Evolutionary conservation across 177 flowering plant genomes (phyloP).

Genomic region (Vitis hybrid): DNA sequence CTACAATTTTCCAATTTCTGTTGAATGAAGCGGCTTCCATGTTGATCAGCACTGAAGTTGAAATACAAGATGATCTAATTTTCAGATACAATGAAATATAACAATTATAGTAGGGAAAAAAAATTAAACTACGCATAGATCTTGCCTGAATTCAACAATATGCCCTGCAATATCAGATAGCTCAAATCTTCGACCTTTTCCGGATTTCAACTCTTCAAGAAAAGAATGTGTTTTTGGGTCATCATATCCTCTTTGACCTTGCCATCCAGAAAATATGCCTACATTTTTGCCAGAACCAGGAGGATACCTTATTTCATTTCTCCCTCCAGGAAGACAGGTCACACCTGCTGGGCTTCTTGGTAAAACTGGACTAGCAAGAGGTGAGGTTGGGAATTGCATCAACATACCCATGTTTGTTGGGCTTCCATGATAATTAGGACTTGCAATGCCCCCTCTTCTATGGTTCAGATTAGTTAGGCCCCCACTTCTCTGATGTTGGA

Average conservation of each 20-base stretch:
- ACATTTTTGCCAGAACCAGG: slow-evolving; percentile 39
- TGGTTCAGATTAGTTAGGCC: slow-evolving; percentile 27
- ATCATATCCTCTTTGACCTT: slow-evolving; percentile 60
- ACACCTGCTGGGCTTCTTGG: slow-evolving; percentile 61
- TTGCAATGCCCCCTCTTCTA: slow-evolving; percentile 35
- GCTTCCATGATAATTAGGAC: slow-evolving; percentile 49
- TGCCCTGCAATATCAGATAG: slow-evolving; percentile 80
- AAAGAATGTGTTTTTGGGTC: slow-evolving; percentile 57
- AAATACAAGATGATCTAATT: slow-evolving; percentile 7
- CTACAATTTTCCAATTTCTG: slow-evolving; percentile 84
- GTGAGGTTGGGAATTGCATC: slow-evolving; percentile 57
- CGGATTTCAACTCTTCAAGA: slow-evolving; percentile 84
- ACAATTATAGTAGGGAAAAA: background rate
- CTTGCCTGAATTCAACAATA: slow-evolving; percentile 82
- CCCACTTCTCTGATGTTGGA: slow-evolving; percentile 18
- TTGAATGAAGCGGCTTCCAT: slow-evolving; percentile 97
- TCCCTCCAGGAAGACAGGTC: slow-evolving; percentile 34
- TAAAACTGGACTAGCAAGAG: slow-evolving; percentile 58
- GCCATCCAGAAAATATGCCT: slow-evolving; percentile 55
- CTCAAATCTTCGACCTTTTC: slow-evolving; percentile 60
- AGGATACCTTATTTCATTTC: slow-evolving; percentile 52
- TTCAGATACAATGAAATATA: background rate
- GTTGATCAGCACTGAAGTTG: slow-evolving; percentile 81
- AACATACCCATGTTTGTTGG: slow-evolving; percentile 47
- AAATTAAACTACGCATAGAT: no score